phyloP scores from a whole-genome alignment of 2,329 filamentous ascomycete genomes.

The Stenocarpella maydis region DNA sequence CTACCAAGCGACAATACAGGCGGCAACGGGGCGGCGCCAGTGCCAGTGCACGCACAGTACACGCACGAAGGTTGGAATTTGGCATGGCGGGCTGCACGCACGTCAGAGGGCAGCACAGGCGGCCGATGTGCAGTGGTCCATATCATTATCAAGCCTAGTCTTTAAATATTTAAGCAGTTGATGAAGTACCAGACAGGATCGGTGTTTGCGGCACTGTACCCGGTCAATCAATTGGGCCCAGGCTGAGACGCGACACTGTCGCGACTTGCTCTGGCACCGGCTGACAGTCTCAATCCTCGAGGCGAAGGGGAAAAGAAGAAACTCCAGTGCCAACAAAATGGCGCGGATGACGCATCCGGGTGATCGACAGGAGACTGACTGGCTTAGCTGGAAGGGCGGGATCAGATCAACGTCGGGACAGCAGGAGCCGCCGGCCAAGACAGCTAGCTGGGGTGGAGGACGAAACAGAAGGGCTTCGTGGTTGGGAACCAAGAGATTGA shows the following conservation, averaged over 20 bases:
- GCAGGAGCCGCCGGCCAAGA: neutral
- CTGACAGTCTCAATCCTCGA: slow-evolving; percentile 9
- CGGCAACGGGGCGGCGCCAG: neutral
- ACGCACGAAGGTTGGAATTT: neutral
- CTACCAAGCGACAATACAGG: slow-evolving; percentile 6
- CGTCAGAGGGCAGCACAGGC: no score
- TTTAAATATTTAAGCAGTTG: neutral
- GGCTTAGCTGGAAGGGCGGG: neutral
- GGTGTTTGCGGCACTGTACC: neutral
- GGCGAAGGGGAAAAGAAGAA: neutral
- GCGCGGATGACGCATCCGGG: neutral
- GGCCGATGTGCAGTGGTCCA: no score
- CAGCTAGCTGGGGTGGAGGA: neutral
- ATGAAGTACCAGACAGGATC: neutral
- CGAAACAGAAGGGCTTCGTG: neutral
- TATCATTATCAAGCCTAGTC: neutral
- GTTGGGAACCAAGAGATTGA: slow-evolving; percentile 1
- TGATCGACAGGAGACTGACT: slow-evolving; percentile 12
- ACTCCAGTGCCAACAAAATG: neutral
- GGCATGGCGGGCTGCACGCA: neutral
- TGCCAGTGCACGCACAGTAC: neutral
- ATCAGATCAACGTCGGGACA: neutral
- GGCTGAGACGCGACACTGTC: neutral
- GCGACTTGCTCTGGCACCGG: neutral
- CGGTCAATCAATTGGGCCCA: neutral